Evolutionary conservation across 2,329 filamentous ascomycete species (phyloP), one percentile per base, ranked within the genome.

Genomic region (Myriosclerotinia curreyana): DNA sequence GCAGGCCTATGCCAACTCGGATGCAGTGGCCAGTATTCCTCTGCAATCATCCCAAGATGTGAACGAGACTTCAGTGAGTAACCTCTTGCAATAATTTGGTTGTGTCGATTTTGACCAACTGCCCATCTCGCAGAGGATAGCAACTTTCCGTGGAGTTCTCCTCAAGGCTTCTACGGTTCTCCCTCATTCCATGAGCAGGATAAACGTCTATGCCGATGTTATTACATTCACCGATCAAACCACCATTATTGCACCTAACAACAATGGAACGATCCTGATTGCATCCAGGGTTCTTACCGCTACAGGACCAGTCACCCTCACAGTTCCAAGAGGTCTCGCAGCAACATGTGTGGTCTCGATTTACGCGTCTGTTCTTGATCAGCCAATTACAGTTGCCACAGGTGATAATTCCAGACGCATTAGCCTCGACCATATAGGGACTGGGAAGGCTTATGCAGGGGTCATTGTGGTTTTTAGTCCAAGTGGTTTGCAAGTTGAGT

Each of bases 321-420:
- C 54, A 17, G 54, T 58, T 12, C 54, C 54, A 11, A 58, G 28
- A 14, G 28, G 40, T 34, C 40, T 58, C 22, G 15, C 54, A 15
- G 46, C 54, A 46, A 58, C 54, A 46, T 58, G 40, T n/a, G 40
- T 34, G 3, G 12, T 58, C 40, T 58, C 54, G 17, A 58, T 58
- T 15, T 58, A 58, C 11, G n/a, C 54, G 2, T 58, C 54, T 8
- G 40, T 58, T 2, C 28, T 58, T 9, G n/a, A 58, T 3, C 54
- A 58, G 28, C 40, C 40, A 6, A 58, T 58, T 31, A 58, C 40
- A n/a, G 40, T 58, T 2, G 54, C 54, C 40, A 58, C 54, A 0
- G 54, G 54, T 17, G 54, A 58, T 34, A 46, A 34, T 34, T 46
- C 54, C 12, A 46, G 3, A 17, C 40, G 40, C 8, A 22, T 58